A percentile compares a stretch with the other conserved stretches of the same genome.
Evolutionary conservation across 257 asterid species (phyloP).

Genomic region (Asclepias syriaca): DNA sequence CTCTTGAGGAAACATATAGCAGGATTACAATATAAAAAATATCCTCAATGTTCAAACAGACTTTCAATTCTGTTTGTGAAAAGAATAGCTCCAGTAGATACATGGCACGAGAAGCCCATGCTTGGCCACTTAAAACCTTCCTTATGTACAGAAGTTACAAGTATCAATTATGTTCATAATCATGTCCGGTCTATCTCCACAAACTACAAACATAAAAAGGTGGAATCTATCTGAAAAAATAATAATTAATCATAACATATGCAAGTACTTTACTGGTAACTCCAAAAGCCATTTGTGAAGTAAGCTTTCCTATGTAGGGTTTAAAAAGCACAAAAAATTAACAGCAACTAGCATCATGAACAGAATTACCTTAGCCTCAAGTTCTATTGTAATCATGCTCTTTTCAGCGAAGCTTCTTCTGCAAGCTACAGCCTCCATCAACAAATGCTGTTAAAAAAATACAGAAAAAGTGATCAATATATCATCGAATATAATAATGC

Average conservation of each 20-base stretch:
- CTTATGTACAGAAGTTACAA: background rate
- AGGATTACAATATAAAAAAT: background rate
- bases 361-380: conserved; percentile 61
- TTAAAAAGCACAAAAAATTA: background rate
- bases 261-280: background rate
- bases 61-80: background rate
- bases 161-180: background rate
- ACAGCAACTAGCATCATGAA: background rate
- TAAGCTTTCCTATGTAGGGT: background rate
- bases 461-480: conserved; percentile 19
- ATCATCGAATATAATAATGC: conserved; percentile 4
- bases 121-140: background rate
- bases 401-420: conserved; percentile 64
- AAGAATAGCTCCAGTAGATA: background rate
- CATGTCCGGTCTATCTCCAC: background rate
- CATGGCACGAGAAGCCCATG: background rate
- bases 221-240: background rate
- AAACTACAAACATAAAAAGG: background rate
- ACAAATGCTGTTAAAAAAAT: conserved; percentile 46
- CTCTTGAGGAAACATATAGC: background rate
- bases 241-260: background rate
- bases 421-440: conserved; percentile 63
- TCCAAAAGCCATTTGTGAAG: background rate
- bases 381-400: conserved; percentile 56
- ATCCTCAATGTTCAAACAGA: background rate